A percentile compares a stretch with the other conserved stretches of the same genome.
phyloP scores from a whole-genome alignment of 2,329 filamentous ascomycete species.

The Monilinia fructicola region DNA sequence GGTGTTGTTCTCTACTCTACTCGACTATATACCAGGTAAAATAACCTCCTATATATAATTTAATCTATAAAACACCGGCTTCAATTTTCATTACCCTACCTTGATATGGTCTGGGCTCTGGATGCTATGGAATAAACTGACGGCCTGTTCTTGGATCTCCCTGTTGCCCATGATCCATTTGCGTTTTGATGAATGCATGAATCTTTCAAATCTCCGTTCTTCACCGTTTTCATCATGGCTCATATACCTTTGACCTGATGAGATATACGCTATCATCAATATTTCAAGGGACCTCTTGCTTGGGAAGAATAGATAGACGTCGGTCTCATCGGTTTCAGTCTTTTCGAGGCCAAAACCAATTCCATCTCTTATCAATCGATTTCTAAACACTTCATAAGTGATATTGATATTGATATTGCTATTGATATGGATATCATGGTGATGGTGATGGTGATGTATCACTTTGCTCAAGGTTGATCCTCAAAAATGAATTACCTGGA shows the following conservation, averaged over 20 bases:
- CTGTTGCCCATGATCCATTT: background rate
- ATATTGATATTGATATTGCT: background rate
- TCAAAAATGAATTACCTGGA: background rate
- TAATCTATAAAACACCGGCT: too few relatives aligned
- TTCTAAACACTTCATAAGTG: background rate
- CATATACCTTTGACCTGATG: too few relatives aligned
- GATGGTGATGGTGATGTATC: background rate
- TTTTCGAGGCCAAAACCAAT: background rate
- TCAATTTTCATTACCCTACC: background rate
- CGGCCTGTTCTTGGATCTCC: background rate
- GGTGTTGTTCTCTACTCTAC: too few relatives aligned
- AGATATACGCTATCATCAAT: too few relatives aligned
- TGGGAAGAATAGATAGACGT: too few relatives aligned
- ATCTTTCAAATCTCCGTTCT: conserved; percentile 11
- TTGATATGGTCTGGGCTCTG: conserved; percentile 1
- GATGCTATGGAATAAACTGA: background rate
- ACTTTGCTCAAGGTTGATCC: background rate
- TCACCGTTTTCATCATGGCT: conserved; percentile 12
- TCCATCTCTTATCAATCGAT: background rate
- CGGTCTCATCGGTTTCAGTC: background rate
- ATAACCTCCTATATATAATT: too few relatives aligned
- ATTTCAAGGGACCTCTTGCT: too few relatives aligned
- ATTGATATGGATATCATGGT: too few relatives aligned
- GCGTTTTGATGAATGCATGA: conserved; percentile 14
- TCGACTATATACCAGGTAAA: too few relatives aligned